Evolutionary conservation across 2,329 filamentous ascomycete genomes (phyloP), one percentile per base, ranked within the genome.

Genomic region (Apiospora phragmitis): DNA sequence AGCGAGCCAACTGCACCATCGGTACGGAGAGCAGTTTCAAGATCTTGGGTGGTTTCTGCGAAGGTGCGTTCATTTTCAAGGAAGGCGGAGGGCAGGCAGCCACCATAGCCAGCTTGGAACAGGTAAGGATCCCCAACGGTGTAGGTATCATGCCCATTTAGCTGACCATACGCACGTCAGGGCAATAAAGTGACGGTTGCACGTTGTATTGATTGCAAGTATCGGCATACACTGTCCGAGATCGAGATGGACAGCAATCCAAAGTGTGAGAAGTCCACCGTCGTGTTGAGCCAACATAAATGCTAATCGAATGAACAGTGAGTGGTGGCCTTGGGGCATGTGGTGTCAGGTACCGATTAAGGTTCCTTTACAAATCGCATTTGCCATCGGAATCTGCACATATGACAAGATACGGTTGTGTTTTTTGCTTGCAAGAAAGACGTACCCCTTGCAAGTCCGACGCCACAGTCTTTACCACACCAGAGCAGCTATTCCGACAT

Each of bases 401-500:
- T 43, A 78, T 81, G 35, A 77, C 78, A 5, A 84, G 84, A 4
- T 90, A 88, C 74, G 87, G 81, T 2, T 90, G 88, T 72, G 73
- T 87, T 0, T 89, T 90, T 74, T 90, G 88, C 75, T 79, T 88
- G 5, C 82, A 85, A 6, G 72, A 80, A 29, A 86, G 86, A 0
- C 80, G 76, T n/a, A 88, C 87, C 0, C 77, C 84, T 2, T 85
- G 88, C 67, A 83, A 86, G 69, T 85, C 85, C 73, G 88, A 90
- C 66, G 84, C 87, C 2, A 89, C 88, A 0, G 85, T 89, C 11
- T 89, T 89, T 77, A 86, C 87, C 75, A 85, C 78, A 59, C 85
- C 86, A 65, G 84, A 83, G 70, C 82, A 87, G 65, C 81, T 89
- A 4, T 88, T 89, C 71, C 77, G 81, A 26, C 88, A 90, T 74